Evolutionary conservation across 805 yeast genomes (phyloP), one percentile per base, ranked within the genome.

Genomic region (Candida patagonica): DNA sequence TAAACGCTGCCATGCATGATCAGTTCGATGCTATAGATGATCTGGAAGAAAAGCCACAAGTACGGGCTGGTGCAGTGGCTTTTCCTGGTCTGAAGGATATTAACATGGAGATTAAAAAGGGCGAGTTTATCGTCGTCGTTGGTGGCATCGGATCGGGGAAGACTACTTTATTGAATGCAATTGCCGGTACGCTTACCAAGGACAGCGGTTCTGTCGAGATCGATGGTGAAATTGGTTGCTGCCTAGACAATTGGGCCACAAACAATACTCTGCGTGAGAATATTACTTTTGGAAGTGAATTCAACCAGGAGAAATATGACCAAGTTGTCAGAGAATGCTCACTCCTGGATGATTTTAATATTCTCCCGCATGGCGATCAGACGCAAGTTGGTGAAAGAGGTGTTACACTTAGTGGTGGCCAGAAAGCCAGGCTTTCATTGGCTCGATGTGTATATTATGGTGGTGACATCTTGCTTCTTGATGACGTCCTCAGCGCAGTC

Each of bases 361-460:
- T 71, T 26, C 60, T 84, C 23, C 78, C 79, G 7, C 83, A 76
- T 26, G 89, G 88, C 26, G 94, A 84, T 51, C 52, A 57, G 34
- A 80, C 92, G 0, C 83, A 81, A 54, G 80, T 83, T 48, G 94
- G 94, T 46, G 94, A 83, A 54, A 68, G 84, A 52, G 94, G 94
- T 49, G 75, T 83, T 37, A 81, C 89, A 0, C 61, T 83, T 30
- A 78, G 87, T 12, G 94, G 94, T 42, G 94, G 94, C 38, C 94
- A 83, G 55, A 84, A 83, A 64, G 88, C 94, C 0, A 71, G 94
- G 56, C 73, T 83, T 40, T 74, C 75, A 50, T 61, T 83, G 43
- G 94, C 94, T 2, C 70, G 94, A 55, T 78, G 87, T 1, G 84
- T 80, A 1, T 83, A 83, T 52, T 71, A 76, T 15, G 66, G 73